These are phyloP conservation scores for Yamadazyma atlantica DNA, from an alignment of 1,139 yeast genomes.

Conservation along the genomic window DNA sequence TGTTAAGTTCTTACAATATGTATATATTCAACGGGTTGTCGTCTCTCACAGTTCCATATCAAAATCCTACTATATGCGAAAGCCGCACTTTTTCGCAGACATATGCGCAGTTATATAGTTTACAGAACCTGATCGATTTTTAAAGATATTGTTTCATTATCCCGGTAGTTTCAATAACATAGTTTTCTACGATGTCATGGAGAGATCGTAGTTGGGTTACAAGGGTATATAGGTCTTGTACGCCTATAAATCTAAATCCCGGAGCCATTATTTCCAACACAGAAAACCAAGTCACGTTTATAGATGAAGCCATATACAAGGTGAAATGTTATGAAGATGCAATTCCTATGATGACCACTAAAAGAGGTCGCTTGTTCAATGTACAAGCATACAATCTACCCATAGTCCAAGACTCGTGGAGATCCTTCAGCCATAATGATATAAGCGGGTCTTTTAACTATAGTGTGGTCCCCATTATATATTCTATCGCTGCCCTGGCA, in stretches of 20 bases:
- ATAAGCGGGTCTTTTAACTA: conserved; percentile 49
- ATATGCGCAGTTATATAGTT: too few species aligned
- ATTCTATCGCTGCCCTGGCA: conserved; percentile 63
- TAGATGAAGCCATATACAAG: conserved; percentile 26
- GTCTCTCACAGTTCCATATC: too few species aligned
- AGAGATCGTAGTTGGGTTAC: conserved; percentile 27
- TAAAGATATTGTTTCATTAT: too few species aligned
- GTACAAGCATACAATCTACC: conserved; percentile 36
- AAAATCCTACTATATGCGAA: too few species aligned
- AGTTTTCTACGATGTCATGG: conserved; percentile 52
- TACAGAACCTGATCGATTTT: too few species aligned
- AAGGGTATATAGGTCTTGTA: conserved; percentile 33
- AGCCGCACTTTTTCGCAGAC: too few species aligned
- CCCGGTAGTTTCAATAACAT: too few species aligned
- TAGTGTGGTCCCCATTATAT: conserved; percentile 60
- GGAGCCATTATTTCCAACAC: conserved; percentile 37
- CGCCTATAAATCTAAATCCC: conserved; percentile 26
- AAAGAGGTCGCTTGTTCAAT: conserved; percentile 33
- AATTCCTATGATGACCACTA: conserved; percentile 46
- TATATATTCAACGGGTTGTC: too few species aligned
- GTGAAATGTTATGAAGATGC: conserved; percentile 37
- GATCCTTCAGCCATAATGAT: conserved; percentile 27
- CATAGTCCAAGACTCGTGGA: conserved; percentile 40
- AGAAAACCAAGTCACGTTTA: conserved; percentile 17
- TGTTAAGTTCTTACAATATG: too few species aligned